Base-by-base conservation (phyloP, 768 basidiomycete genomes). In the Leccinum broughii region DNA sequence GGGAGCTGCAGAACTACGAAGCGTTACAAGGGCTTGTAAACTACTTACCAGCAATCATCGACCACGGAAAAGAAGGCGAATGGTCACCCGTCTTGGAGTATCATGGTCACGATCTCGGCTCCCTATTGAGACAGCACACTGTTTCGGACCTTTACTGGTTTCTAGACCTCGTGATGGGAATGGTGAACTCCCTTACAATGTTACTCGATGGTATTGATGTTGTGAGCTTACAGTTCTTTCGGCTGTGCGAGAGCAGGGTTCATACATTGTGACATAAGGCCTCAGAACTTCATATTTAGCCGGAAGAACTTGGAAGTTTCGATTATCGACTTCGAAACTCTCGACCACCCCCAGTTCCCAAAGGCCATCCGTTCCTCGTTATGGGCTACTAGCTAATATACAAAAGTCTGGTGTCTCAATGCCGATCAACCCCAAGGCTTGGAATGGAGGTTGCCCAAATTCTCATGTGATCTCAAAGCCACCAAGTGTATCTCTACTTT, bases 401-500 rank as follows among this genome's bases (percentile, higher is more conserved):
- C 32, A 34, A 34, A 32, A 34, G 32, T 11, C 13, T 35, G 34
- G 34, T 35, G 11, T 34, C 4, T 34, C 11, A 34, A 26, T 26
- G 32, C 32, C 9, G 32, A 32, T 32, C 0, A 10, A 32, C 32
- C 8, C 11, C 34, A 34, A 34, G 32, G 32, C 13, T 35, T 35
- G 34, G 34, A 35, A 13, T 35, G 34, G 13, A 35, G 34, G 34
- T 35, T 35, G 34, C 34, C 13, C 34, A 13, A 6, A 35, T 13
- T 35, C 13, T 35, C 13, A 13, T 13, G 34, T 34, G 34, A 13
- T 34, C 34, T 34, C 34, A 4, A 34, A 34, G 34, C 5, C 4
- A 30, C 30, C 30, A 22, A n/a, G 22, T 8, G 22, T 14, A 14
- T 17, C 15, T 26, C 26, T 53, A 87, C 64, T 82, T 80, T 6